These are phyloP conservation scores for Aspergillus uvarum DNA, from an alignment of 2,329 filamentous ascomycete genomes.

Conservation along the genomic window DNA sequence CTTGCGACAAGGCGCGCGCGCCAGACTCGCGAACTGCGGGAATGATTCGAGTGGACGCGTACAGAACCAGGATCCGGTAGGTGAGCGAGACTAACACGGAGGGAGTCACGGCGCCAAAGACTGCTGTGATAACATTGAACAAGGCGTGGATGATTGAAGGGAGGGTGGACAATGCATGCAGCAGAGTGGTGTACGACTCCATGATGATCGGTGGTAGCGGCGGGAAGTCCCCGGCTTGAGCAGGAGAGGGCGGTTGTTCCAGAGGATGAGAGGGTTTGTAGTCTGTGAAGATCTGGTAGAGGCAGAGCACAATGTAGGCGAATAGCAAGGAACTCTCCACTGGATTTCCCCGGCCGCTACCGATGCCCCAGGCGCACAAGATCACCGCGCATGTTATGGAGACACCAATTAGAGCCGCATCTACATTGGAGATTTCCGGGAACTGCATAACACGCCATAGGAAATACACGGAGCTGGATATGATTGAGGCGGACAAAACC, in stretches of 20 bases:
- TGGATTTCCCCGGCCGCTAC: constrained; percentile 88
- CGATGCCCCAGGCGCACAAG: constrained; percentile 89
- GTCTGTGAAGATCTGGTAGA: constrained; percentile 99
- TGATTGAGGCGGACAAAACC: constrained; percentile 82
- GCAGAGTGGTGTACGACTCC: constrained; percentile 91
- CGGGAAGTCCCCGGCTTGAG: constrained; percentile 73
- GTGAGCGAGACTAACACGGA: constrained; percentile 93
- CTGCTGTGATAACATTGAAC: constrained; percentile 82
- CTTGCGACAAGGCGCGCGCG: constrained; percentile 76
- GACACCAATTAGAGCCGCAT: constrained; percentile 88
- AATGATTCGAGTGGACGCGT: constrained; percentile 92
- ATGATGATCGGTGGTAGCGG: constrained; percentile 97
- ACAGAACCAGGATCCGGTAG: constrained; percentile 92
- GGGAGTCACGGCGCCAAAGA: constrained; percentile 91
- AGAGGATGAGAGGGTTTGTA: constrained; percentile 78
- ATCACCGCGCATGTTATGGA: constrained; percentile 92
- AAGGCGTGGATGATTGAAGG: constrained; percentile 79
- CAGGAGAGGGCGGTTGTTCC: constrained; percentile 52
- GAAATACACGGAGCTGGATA: constrained; percentile 93
- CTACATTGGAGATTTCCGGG: constrained; percentile 86
- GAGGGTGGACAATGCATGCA: constrained; percentile 79
- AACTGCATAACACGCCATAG: constrained; percentile 93
- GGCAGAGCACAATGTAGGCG: constrained; percentile 95
- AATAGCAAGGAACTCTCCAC: constrained; percentile 94
- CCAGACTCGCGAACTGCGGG: constrained; percentile 87